phyloP scores from a whole-genome alignment of 2,329 filamentous ascomycete species.

The Capronia epimyces region DNA sequence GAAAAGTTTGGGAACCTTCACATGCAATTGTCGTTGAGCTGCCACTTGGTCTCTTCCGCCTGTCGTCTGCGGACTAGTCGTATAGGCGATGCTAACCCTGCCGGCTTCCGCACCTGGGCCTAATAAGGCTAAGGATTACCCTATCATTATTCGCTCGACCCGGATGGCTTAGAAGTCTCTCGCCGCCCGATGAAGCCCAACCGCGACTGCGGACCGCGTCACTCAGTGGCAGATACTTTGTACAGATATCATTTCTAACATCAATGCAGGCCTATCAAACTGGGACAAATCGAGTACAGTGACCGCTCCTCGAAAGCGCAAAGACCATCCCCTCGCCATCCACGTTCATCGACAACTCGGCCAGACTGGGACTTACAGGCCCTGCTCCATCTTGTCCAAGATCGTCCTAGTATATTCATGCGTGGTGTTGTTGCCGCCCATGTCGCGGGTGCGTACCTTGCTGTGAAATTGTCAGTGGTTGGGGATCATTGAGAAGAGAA shows the following conservation, averaged over 20 bases:
- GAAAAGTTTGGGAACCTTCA: conserved; percentile 11
- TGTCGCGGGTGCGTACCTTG: conserved; percentile 83
- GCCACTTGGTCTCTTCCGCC: not conserved
- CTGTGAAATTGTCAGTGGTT: conserved; percentile 42
- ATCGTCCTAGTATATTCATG: conserved; percentile 94
- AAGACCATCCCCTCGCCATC: not conserved
- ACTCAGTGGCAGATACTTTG: not conserved
- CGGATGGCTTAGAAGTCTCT: too few species aligned
- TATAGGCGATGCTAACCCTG: not conserved
- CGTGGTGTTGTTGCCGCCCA: conserved; percentile 86
- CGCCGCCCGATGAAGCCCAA: too few species aligned
- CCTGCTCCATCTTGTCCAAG: conserved; percentile 85
- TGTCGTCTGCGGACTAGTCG: not conserved
- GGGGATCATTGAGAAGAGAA: not conserved
- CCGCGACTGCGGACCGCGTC: too few species aligned
- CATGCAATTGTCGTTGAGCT: conserved; percentile 8
- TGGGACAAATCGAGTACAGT: conserved; percentile 1
- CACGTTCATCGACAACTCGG: not conserved
- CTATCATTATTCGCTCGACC: too few species aligned
- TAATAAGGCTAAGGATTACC: too few species aligned
- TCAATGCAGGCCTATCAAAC: conserved; percentile 6
- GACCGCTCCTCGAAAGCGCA: not conserved
- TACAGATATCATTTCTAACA: conserved; percentile 10
- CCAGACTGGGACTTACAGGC: conserved; percentile 47
- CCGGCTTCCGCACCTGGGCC: not conserved